phyloP scores from a whole-genome alignment of 2,329 filamentous ascomycete species.

The Talaromyces sp. region DNA sequence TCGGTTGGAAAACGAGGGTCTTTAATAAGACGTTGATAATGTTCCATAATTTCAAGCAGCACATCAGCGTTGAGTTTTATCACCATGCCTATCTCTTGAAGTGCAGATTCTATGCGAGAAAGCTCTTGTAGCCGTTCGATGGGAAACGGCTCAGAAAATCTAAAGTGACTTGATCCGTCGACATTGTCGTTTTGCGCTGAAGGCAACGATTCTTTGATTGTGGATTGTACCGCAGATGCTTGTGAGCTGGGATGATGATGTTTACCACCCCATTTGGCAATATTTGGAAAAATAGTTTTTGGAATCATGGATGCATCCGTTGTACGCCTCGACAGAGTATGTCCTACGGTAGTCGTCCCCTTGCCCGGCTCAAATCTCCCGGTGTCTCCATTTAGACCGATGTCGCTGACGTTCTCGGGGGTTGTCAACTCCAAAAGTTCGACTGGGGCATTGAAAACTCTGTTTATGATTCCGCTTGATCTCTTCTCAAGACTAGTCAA shows the following conservation, averaged over 20 bases:
- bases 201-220: background rate
- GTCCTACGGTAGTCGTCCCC: background rate
- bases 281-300: background rate
- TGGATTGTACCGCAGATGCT: background rate
- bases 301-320: background rate
- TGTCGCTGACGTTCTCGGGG: background rate
- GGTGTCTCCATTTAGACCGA: background rate
- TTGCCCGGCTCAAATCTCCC: background rate
- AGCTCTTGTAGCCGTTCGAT: conserved; percentile 6
- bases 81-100: conserved; percentile 3
- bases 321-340: background rate
- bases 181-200: background rate
- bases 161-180: background rate
- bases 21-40: background rate
- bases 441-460: background rate
- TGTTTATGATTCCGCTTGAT: background rate
- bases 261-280: background rate
- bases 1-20: background rate
- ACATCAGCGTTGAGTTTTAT: conserved; percentile 4
- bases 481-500: conserved; percentile 4
- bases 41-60: conserved; percentile 5
- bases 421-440: background rate
- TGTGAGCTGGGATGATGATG: background rate
- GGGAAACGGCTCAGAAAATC: background rate
- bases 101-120: conserved; percentile 3